A percentile compares a stretch with the other conserved stretches of the same genome.
Conservation (phyloP, 768 basidiomycete genomes). For the Rubroboletus satanas region DNA sequence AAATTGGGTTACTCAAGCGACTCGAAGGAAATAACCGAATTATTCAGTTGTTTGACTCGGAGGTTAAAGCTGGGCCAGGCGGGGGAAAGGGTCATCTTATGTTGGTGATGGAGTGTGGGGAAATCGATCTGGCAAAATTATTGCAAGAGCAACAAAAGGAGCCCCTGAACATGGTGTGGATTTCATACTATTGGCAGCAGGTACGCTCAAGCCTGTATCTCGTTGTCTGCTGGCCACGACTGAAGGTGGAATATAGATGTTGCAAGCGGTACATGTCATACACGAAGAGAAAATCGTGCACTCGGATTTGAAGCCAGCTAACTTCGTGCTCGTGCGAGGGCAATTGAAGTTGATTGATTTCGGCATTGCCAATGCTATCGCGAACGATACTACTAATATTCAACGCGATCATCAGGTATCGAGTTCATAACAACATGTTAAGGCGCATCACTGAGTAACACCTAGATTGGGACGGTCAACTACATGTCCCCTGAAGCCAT, state of each 20-base stretch:
- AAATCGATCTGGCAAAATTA: slow-evolving; percentile 84
- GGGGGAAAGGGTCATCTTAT: slow-evolving; percentile 72
- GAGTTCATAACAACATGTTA: neutral
- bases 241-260: slow-evolving; percentile 58
- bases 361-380: slow-evolving; percentile 98
- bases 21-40: slow-evolving; percentile 91
- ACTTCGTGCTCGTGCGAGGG: slow-evolving; percentile 94
- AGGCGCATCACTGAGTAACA: neutral
- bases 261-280: slow-evolving; percentile 97
- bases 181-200: slow-evolving; percentile 97
- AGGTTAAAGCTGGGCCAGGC: slow-evolving; percentile 62
- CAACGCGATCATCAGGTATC: slow-evolving; percentile 90
- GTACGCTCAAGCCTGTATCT: slow-evolving; percentile 38
- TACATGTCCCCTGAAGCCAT: slow-evolving; percentile 99
- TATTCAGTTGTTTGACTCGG: slow-evolving; percentile 87
- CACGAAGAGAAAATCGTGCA: slow-evolving; percentile 99
- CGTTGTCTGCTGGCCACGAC: neutral
- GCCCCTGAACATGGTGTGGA: slow-evolving; percentile 87
- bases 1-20: slow-evolving; percentile 90
- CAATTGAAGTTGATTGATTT: slow-evolving; percentile 98
- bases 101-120: slow-evolving; percentile 96
- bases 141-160: slow-evolving; percentile 82
- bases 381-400: slow-evolving; percentile 98
- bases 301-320: slow-evolving; percentile 96
- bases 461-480: slow-evolving; percentile 91